Evolutionary conservation across 805 yeast species (phyloP), one percentile per base, ranked within the genome.

Genomic region (Saccharomycopsis javanensis): DNA sequence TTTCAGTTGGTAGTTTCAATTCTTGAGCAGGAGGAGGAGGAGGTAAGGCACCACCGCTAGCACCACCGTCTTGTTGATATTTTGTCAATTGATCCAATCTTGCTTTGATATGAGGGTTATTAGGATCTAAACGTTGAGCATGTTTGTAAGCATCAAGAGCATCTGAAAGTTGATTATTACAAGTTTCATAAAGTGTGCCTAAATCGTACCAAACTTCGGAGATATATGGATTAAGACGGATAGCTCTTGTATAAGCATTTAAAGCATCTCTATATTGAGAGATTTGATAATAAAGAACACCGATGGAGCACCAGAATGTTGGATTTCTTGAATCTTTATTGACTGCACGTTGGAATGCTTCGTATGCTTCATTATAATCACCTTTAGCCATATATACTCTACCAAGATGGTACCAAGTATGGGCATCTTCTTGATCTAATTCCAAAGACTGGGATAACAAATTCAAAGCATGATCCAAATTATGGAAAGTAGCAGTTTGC

Each of bases 151-250:
- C 99, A 71, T 94, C 98, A 62, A 94, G 75, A 0, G 99, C 99
- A 69, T 94, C 99, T 60, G 85, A 80, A 59, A 90, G 79, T 72
- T 94, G 99, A 72, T 92, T 91, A 72, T 91, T 94, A 74, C 99
- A 94, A 35, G 97, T 89, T 72, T 94, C 99, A 70, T 94, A 94
- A 46, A 94, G 75, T 5, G 98, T 94, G 59, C 99, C 99, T 67
- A 94, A 79, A 72, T 94, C 99, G 72, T 94, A 94, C 99, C 99
- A 94, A 27, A 94, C 99, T 71, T 94, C 99, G 60, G 94, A 83
- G 63, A 94, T 86, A 74, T 91, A 91, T 15, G 99, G 99, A 65
- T 94, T 94, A 66, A 94, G 79, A 64, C 97, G 79, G 60, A 94
- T 94, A 10, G 99, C 99, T 57, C 98, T 78, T 6, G 98, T 91